Percentiles rank a stretch among this genome's conserved stretches.
Evolutionary conservation across 1,284 basidiomycete genomes (phyloP).

Genomic region (Peniophora sp.): DNA sequence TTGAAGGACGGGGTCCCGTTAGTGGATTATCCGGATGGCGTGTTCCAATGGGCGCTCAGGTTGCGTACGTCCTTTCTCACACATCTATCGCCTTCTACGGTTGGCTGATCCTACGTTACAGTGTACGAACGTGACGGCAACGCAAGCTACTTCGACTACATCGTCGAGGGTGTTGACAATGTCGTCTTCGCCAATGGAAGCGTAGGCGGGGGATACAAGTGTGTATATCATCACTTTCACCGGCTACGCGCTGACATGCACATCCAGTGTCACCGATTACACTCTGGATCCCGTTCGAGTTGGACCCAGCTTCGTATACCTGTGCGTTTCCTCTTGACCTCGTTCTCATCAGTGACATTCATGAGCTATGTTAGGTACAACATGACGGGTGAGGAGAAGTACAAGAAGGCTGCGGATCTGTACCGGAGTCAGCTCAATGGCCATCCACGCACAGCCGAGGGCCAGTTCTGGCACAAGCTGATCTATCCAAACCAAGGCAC

Average conservation of each 20-base stretch:
- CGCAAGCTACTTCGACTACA: slow-evolving; percentile 32
- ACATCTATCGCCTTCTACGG: no score
- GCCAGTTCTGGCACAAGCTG: slow-evolving; percentile 31
- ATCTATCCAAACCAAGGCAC: slow-evolving; percentile 36
- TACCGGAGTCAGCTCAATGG: slow-evolving; percentile 30
- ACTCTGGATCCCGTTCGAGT: slow-evolving; percentile 9
- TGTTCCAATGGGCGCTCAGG: slow-evolving; percentile 31
- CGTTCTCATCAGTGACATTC: no score
- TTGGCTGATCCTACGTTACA: no score
- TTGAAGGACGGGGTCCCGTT: slow-evolving; percentile 22
- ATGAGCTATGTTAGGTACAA: slow-evolving; percentile 20
- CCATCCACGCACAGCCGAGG: slow-evolving; percentile 34
- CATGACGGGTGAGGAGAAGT: slow-evolving; percentile 26
- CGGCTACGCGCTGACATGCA: slow-evolving; percentile 6
- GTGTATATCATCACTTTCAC: slow-evolving; percentile 13
- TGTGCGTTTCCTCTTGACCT: slow-evolving; percentile 1
- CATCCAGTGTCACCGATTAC: slow-evolving; percentile 2
- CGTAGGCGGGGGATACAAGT: slow-evolving; percentile 30
- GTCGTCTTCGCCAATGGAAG: slow-evolving; percentile 14
- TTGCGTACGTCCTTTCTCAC: slow-evolving; percentile 6
- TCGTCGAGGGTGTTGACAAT: slow-evolving; percentile 27
- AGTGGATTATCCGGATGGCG: slow-evolving; percentile 37
- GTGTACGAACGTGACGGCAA: slow-evolving; percentile 32
- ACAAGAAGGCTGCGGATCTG: slow-evolving; percentile 29
- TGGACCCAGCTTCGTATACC: slow-evolving; percentile 9